Percentiles rank a stretch among this genome's conserved stretches.
Evolutionary conservation across 164 flowering plant genomes (phyloP).

Genomic region (Aristolochia californica): DNA sequence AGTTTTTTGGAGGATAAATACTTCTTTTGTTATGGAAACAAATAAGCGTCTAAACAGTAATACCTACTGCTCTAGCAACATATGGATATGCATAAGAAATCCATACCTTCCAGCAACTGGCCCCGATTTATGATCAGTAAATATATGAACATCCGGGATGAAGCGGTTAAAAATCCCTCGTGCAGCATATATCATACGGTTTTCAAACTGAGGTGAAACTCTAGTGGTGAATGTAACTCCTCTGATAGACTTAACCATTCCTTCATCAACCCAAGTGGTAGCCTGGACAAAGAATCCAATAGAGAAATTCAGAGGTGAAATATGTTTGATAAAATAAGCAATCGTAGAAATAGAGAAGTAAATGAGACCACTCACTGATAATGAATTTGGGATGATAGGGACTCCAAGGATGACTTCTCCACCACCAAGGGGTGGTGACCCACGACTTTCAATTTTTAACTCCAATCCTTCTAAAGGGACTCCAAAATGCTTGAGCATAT

Average conservation of each 20-base stretch:
- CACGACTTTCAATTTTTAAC: constrained; percentile 70
- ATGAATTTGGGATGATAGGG: constrained; percentile 36
- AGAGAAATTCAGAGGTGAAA: neutral
- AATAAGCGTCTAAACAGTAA: neutral
- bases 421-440: constrained; percentile 77
- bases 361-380: constrained; percentile 18
- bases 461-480: constrained; percentile 66
- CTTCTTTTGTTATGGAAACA: neutral
- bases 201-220: constrained; percentile 66
- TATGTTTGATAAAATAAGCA: neutral
- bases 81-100: neutral
- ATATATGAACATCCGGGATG: constrained; percentile 82
- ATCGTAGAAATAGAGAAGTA: neutral
- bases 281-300: constrained; percentile 34
- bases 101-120: constrained; percentile 68
- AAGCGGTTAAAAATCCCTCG: constrained; percentile 75
- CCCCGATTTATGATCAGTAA: constrained; percentile 65
- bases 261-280: constrained; percentile 76
- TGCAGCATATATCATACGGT: constrained; percentile 62
- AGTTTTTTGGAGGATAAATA: too few species aligned
- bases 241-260: constrained; percentile 89
- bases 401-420: constrained; percentile 64
- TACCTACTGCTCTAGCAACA: neutral
- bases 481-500: constrained; percentile 68
- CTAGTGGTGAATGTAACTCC: constrained; percentile 62